A percentile compares a stretch with the other conserved stretches of the same genome.
phyloP scores from a whole-genome alignment of 805 yeast species.

The Candida vaughaniae region DNA sequence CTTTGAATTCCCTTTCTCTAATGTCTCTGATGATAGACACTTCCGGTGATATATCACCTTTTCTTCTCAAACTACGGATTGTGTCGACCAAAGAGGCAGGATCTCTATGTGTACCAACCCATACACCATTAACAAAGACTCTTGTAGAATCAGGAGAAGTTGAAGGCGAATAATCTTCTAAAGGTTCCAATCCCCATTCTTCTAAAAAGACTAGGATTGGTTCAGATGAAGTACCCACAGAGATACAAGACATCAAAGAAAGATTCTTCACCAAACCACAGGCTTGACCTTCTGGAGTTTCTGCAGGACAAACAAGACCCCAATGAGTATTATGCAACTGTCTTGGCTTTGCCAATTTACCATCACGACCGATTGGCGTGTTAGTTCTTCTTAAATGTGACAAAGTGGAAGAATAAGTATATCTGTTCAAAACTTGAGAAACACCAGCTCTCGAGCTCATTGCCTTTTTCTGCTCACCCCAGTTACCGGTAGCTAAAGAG shows the following conservation, averaged over 20 bases:
- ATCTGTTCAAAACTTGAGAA: conserved; percentile 95
- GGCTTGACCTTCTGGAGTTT: conserved; percentile 99
- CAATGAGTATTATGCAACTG: conserved; percentile 99
- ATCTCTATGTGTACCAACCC: conserved; percentile 98
- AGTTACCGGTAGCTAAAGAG: conserved; percentile 98
- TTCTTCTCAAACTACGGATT: conserved; percentile 87
- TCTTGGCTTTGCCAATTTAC: conserved; percentile 98
- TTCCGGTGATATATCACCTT: conserved; percentile 93
- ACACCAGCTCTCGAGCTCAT: conserved; percentile 99
- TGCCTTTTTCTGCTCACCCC: conserved; percentile 99
- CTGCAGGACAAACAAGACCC: conserved; percentile 99
- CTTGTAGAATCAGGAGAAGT: conserved; percentile 89
- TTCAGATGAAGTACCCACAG: conserved; percentile 96
- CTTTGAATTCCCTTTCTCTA: conserved; percentile 92
- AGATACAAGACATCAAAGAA: conserved; percentile 94
- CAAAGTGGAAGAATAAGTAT: conserved; percentile 96
- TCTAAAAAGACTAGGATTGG: conserved; percentile 90
- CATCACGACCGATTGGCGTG: conserved; percentile 99
- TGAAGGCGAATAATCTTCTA: conserved; percentile 93
- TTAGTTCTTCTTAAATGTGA: conserved; percentile 99
- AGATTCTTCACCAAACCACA: conserved; percentile 98
- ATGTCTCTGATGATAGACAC: conserved; percentile 96
- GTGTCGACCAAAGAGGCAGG: conserved; percentile 91
- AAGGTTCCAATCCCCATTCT: conserved; percentile 99
- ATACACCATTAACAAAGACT: conserved; percentile 96